Conservation (phyloP, 768 basidiomycete genomes). For the Hericium coralloides region DNA sequence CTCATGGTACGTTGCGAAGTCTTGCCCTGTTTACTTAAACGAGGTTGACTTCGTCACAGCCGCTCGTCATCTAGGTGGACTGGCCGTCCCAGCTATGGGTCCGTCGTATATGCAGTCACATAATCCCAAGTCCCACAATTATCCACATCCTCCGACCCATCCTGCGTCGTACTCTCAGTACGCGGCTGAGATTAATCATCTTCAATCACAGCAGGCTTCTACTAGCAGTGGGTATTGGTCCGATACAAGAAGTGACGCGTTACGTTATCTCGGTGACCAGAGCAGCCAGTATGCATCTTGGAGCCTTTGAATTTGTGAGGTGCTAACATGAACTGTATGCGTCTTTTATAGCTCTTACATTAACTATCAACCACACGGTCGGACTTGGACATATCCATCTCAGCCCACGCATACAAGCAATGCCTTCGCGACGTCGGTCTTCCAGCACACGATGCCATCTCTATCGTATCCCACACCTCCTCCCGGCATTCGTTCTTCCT, state of each 20-base stretch:
- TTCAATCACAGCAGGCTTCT: conserved; percentile 39
- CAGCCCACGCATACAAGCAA: conserved; percentile 46
- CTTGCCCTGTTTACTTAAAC: conserved; percentile 1
- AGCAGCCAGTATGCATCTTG: conserved; percentile 1
- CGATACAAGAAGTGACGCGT: conserved; percentile 48
- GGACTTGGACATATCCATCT: conserved; percentile 34
- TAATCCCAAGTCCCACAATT: conserved; percentile 30
- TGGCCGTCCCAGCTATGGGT: conserved; percentile 49
- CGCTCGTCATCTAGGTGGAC: conserved; percentile 51
- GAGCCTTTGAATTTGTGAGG: neutral
- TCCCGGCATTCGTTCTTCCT: conserved; percentile 51
- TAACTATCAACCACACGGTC: conserved; percentile 25
- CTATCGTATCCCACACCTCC: conserved; percentile 66
- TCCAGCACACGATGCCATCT: conserved; percentile 53
- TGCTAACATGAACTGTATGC: conserved; percentile 9
- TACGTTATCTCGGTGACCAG: conserved; percentile 49
- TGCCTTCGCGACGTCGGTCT: conserved; percentile 54
- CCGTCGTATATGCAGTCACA: conserved; percentile 57
- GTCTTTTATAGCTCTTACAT: conserved; percentile 14
- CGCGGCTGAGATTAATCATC: conserved; percentile 48
- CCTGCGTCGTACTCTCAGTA: conserved; percentile 60
- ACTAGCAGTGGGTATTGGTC: conserved; percentile 54
- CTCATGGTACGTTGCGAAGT: conserved; percentile 44
- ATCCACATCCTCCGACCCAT: conserved; percentile 25
- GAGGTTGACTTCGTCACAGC: conserved; percentile 31